Base-by-base conservation (phyloP, 73 alveolate genomes). In the Paraurostyla sp. region DNA sequence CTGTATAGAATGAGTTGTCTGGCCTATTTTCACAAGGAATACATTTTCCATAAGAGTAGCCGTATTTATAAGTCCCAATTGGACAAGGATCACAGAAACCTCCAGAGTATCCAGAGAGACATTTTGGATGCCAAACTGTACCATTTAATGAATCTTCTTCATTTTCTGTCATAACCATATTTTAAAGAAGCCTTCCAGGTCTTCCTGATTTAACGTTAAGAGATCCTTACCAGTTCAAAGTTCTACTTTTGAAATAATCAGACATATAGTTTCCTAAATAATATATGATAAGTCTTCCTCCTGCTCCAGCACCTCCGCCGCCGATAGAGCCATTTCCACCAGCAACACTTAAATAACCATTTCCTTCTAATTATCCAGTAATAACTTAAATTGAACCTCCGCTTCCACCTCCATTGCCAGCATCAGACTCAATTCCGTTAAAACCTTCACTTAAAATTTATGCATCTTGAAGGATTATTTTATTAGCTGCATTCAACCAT, bases 51-150 rank as follows among this genome's bases (percentile, higher is more conserved):
- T 49, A 49, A 13, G 93, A 83, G 43, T 48, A 60, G 22, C 76
- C 88, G 45, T 52, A 56, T 56, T 91, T 91, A 71, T 83, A 91
- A 11, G 88, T 69, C 16, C 95, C 95, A 20, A 46, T 57, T 4
- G 90, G 76, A 36, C 95, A 91, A 22, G 92, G 91, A 11, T 57
- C 56, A 65, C 95, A 91, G 38, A 91, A 83, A 18, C 63, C 65
- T 15, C 88, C 88, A 30, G 75, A 9, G 41, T 75, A 45, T 20
- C 88, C 88, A 29, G 89, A 38, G 13, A 62, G 82, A 40, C 89
- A 76, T 45, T 32, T 36, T 13, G 83, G 78, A 78, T 78, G 89
- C 76, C 78, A 78, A 0, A 52, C 89, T 78, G 89, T 78, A 0
- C 89, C 89, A 25, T 78, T 51, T 1, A 2, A 15, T 18, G 76